Evolutionary conservation across 331 rosid genomes (phyloP), one percentile per base, ranked within the genome.

Genomic region (Saraca asoca): DNA sequence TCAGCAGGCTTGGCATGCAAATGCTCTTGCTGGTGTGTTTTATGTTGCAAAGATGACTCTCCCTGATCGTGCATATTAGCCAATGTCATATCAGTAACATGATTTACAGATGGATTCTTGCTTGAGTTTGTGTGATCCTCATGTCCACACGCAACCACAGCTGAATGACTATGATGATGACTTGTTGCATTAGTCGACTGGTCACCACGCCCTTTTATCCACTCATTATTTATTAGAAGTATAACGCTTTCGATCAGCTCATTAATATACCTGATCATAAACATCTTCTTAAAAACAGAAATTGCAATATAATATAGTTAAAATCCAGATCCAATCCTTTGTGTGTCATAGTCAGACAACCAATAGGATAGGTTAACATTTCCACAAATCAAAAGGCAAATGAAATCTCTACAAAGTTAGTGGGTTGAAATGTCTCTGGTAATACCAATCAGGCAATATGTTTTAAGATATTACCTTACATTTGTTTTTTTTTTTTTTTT

Each of bases 241-340:
- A 88, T 68, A 81, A 90, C 75, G 56, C 75, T 55, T 80, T 90
- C 97, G 29, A 94, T 83, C 79, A 90, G 80, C 81, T 94, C 95
- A 33, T 94, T 94, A 69, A 94, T 77, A 54, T 73, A 86, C 90
- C 99, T 94, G 91, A 81, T 48, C 51, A 71, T 54, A 80, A 78
- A 75, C 33, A 51, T 64, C 58, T 19, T 50, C 68, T 57, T 41
- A 68, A 44, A 12, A 66, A 73, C 56, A 35, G 50, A 79, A 60
- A 61, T 62, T 37, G 45, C 39, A 39, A 68, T 19, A 62, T 51
- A 20, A 39, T 42, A 39, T 11, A 31, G 62, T 58, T 51, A 44
- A 13, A 18, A 51, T 39, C 35, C 64, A 3, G 31, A 24, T 54
- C 18, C 52, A 17, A 19, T 9, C 15, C 3, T 37, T 29, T n/a